Base-by-base conservation (phyloP, 1,284 basidiomycete species). In the Earliella scabrosa region DNA sequence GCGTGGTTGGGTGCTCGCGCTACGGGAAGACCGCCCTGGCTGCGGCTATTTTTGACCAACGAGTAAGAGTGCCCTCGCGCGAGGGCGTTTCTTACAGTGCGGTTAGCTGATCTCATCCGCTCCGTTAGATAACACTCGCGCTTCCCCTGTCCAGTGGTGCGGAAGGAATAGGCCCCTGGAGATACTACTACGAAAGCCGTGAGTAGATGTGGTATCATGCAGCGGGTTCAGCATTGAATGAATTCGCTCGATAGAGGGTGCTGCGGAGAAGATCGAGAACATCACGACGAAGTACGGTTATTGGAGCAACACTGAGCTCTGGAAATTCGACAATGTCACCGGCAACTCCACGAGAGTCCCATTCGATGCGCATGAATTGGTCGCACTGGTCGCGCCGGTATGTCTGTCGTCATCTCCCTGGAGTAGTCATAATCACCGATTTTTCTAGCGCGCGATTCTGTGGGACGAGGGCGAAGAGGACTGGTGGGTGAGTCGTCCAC, bases 401-500 rank as follows among this genome's bases (percentile, higher is more conserved):
- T 2, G 58, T 43, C 6, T 21, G 2, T 24, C 4, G n/a, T n/a
- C n/a, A n/a, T n/a, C n/a, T n/a, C n/a, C n/a, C n/a, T n/a, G n/a
- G n/a, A n/a, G n/a, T n/a, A n/a, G n/a, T n/a, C n/a, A n/a, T n/a
- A n/a, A n/a, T n/a, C n/a, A n/a, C n/a, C n/a, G n/a, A n/a, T n/a
- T n/a, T 18, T 14, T n/a, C 6, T 23, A 60, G 58, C 58, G 58
- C 2, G 58, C 58, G 9, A 53, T 60, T n/a, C 54, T 60, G 5
- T 60, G 58, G 58, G 58, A 60, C 24, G 58, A 60, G 43, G 58
- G 58, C 1, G 43, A 56, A 18, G 54, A 56, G 18, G 58, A 60
- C 27, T 60, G 54, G 54, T 60, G 58, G 58, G 58, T 54, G 14
- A 56, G 58, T 51, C 26, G 34, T 4, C 14, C 24, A 7, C 21